These are phyloP conservation scores for Leishmania tropica DNA, from an alignment of 208 protist genomes.

Conservation along the genomic window DNA sequence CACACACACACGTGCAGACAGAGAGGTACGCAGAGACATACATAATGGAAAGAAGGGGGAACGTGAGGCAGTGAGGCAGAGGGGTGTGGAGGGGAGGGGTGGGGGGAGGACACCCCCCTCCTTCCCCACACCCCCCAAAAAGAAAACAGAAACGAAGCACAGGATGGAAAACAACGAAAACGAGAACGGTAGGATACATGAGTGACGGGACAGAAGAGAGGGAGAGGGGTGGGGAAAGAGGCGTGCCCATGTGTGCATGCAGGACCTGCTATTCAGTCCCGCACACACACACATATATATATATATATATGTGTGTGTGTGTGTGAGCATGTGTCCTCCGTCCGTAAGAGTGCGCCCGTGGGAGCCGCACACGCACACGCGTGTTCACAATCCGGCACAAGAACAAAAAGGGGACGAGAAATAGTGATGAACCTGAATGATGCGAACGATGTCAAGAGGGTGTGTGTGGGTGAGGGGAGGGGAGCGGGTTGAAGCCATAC, in stretches of 20 bases:
- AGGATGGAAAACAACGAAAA: neutral
- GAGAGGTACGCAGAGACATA: too few relatives aligned
- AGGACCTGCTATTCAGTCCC: neutral
- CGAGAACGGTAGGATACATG: neutral
- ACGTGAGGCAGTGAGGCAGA: too few relatives aligned
- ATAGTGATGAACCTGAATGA: neutral
- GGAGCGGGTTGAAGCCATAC: neutral
- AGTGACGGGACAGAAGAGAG: neutral
- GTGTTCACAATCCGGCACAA: neutral
- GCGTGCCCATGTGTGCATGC: neutral
- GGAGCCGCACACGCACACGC: neutral
- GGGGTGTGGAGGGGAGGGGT: neutral
- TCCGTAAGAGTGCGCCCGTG: neutral
- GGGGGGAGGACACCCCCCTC: too few relatives aligned
- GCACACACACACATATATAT: too few relatives aligned
- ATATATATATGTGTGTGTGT: neutral
- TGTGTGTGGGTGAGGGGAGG: neutral
- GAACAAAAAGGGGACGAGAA: neutral
- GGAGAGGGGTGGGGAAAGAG: neutral
- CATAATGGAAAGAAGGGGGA: too few relatives aligned
- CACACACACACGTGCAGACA: neutral
- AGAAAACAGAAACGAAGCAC: neutral
- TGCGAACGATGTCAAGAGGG: neutral
- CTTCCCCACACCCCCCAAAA: neutral
- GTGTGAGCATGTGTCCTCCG: neutral